Percentiles rank a stretch among this genome's conserved stretches.
Conservation (phyloP, 2,329 filamentous ascomycete genomes). For the Penicillium freii region DNA sequence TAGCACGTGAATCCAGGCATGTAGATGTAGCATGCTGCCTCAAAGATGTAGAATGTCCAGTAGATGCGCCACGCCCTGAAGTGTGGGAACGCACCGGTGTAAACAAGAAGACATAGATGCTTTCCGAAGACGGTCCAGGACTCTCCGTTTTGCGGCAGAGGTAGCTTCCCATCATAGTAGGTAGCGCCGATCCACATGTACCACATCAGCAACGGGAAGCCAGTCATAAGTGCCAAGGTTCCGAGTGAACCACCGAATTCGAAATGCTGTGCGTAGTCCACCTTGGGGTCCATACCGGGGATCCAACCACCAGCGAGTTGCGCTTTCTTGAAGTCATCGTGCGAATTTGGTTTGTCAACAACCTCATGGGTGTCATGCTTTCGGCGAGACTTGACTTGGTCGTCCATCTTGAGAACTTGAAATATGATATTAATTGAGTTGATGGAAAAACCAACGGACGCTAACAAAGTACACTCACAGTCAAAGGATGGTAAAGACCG, state of each 20-base stretch:
- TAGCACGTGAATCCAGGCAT: constrained; percentile 84
- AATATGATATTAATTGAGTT: background rate
- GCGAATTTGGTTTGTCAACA: background rate
- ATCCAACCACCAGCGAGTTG: constrained; percentile 23
- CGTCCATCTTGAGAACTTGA: background rate
- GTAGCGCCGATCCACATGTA: constrained; percentile 98
- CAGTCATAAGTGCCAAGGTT: constrained; percentile 76
- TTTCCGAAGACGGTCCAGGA: constrained; percentile 65
- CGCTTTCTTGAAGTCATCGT: constrained; percentile 15
- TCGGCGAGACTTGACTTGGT: background rate
- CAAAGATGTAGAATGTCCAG: constrained; percentile 85
- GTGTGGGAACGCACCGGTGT: constrained; percentile 79
- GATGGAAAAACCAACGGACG: background rate
- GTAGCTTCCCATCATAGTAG: constrained; percentile 82
- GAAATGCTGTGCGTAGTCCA: constrained; percentile 32
- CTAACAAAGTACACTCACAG: background rate
- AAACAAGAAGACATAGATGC: constrained; percentile 69
- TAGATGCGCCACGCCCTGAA: constrained; percentile 85
- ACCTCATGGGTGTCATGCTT: background rate
- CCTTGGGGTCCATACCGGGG: constrained; percentile 26
- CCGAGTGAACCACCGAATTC: constrained; percentile 88
- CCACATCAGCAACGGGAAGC: constrained; percentile 91
- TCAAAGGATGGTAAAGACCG: background rate
- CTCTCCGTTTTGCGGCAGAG: constrained; percentile 63
- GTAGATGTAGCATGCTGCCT: constrained; percentile 76